These are phyloP conservation scores for Acrocalymma vagum DNA, from an alignment of 2,329 filamentous ascomycete species.

Conservation along the genomic window DNA sequence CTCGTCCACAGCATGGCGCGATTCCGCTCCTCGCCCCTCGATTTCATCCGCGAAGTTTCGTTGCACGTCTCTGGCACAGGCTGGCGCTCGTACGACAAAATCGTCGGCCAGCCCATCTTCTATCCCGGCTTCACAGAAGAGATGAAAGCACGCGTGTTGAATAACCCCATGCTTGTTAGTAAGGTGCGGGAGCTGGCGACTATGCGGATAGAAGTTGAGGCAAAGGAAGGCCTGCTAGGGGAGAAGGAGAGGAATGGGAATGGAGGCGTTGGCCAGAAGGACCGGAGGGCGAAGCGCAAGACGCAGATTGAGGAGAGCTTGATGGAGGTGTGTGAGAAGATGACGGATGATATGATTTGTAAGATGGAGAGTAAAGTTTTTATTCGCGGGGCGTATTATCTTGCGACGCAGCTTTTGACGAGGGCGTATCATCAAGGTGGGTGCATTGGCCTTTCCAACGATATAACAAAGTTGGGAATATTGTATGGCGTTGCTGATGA, in stretches of 20 bases:
- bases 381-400: conserved; percentile 90
- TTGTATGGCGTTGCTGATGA: conserved; percentile 27
- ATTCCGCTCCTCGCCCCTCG: conserved; percentile 76
- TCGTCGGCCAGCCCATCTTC: conserved; percentile 92
- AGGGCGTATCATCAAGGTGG: conserved; percentile 95
- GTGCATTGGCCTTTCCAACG: conserved; percentile 1
- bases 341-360: conserved; percentile 97
- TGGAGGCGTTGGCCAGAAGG: conserved; percentile 55
- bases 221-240: conserved; percentile 71
- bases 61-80: conserved; percentile 91
- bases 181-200: conserved; percentile 82
- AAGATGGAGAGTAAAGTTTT: conserved; percentile 97
- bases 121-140: conserved; percentile 91
- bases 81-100: conserved; percentile 92
- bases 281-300: conserved; percentile 68
- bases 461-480: background rate
- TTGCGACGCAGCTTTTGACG: conserved; percentile 86
- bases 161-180: conserved; percentile 75
- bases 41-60: conserved; percentile 92
- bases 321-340: conserved; percentile 81
- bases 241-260: conserved; percentile 56
- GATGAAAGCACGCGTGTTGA: conserved; percentile 82
- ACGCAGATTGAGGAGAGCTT: conserved; percentile 77
- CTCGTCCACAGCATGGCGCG: conserved; percentile 85
- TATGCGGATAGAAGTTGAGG: conserved; percentile 77